Evolutionary conservation across 208 protist genomes (phyloP).

Genomic region (Trichomonas gallinae): DNA sequence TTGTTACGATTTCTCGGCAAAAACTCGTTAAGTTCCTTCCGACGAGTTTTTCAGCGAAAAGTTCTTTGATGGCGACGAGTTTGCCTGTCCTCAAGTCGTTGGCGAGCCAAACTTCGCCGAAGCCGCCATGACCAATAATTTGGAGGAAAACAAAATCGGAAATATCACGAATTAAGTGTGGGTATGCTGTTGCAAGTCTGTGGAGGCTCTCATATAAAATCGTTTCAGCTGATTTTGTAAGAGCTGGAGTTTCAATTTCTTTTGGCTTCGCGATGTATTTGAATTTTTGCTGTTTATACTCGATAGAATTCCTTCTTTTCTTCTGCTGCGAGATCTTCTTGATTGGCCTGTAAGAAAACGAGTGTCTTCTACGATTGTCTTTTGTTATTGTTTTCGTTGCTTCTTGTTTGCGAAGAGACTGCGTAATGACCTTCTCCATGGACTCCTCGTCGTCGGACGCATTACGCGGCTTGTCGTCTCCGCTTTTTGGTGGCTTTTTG

Average conservation of each 20-base stretch:
- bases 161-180: neutral
- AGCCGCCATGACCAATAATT: neutral
- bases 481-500: too few species aligned
- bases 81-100: neutral
- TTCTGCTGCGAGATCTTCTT: neutral
- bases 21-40: neutral
- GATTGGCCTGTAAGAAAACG: neutral
- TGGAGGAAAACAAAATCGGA: neutral
- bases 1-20: neutral
- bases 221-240: neutral
- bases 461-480: too few species aligned
- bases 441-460: too few species aligned
- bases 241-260: neutral
- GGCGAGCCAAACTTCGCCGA: conserved; percentile 1
- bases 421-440: too few species aligned
- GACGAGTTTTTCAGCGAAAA: neutral
- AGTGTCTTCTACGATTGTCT: neutral
- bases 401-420: too few species aligned
- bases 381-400: too few species aligned
- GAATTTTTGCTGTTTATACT: neutral
- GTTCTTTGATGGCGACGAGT: neutral
- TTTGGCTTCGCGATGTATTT: neutral
- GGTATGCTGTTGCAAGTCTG: neutral
- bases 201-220: neutral
- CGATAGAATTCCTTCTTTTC: neutral